Evolutionary conservation across 2,329 filamentous ascomycete genomes (phyloP).

Genomic region (Paecilomyces sp.): DNA sequence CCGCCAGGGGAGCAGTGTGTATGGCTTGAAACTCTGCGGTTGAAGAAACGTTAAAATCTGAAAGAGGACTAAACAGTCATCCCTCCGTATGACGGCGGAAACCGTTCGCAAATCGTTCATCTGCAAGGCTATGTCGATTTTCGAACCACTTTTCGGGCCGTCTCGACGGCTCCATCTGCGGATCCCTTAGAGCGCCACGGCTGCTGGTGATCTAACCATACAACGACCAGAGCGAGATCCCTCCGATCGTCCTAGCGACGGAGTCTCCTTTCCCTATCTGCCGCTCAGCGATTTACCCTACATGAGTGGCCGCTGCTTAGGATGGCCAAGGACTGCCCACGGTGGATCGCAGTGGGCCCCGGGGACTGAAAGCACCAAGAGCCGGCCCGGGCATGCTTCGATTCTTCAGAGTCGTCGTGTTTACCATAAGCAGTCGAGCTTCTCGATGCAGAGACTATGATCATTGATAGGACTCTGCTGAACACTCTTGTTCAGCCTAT

Average conservation of each 20-base stretch:
- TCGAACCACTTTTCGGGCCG: conserved; percentile 2
- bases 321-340: conserved; percentile 1
- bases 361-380: background rate
- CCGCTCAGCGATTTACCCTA: conserved; percentile 2
- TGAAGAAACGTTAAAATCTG: background rate
- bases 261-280: background rate
- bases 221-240: conserved; percentile 2
- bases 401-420: background rate
- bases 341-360: background rate
- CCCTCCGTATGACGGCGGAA: background rate
- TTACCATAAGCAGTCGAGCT: background rate
- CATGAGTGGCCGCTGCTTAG: conserved; percentile 3
- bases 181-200: background rate
- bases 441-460: background rate
- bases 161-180: conserved; percentile 1
- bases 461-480: background rate
- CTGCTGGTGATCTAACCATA: background rate
- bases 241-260: background rate
- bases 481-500: conserved; percentile 1
- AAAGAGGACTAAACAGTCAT: background rate
- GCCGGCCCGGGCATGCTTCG: background rate
- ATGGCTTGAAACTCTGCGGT: background rate
- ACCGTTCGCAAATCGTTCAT: background rate
- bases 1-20: background rate
- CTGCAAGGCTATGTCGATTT: conserved; percentile 1